Evolutionary conservation across 495 filamentous ascomycete species (phyloP).

Genomic region (Pseudotulostoma volvatum): DNA sequence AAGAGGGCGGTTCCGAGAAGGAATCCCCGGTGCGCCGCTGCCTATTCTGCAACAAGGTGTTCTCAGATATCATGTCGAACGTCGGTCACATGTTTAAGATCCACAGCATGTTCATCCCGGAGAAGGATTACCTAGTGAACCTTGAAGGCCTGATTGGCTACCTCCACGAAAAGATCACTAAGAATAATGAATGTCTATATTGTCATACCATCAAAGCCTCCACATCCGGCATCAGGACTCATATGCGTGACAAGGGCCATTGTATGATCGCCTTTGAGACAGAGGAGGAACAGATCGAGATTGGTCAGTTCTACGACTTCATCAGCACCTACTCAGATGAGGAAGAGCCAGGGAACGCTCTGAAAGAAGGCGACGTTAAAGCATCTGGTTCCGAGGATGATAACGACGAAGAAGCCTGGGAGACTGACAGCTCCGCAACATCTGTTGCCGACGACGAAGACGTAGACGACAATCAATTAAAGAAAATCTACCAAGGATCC

Average conservation of each 20-base stretch:
- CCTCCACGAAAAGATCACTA: constrained; percentile 54
- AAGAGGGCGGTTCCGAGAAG: constrained; percentile 14
- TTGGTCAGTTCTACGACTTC: constrained; percentile 99
- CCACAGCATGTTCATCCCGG: constrained; percentile 94
- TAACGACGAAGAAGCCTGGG: constrained; percentile 61
- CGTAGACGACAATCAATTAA: constrained; percentile 8
- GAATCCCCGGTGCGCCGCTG: constrained; percentile 45
- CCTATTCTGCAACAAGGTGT: constrained; percentile 78
- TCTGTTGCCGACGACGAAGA: constrained; percentile 43
- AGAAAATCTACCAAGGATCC: constrained; percentile 25
- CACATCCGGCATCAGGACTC: constrained; percentile 62
- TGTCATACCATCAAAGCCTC: constrained; percentile 66
- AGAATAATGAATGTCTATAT: constrained; percentile 66
- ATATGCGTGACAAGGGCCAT: constrained; percentile 94
- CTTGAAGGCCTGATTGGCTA: constrained; percentile 67
- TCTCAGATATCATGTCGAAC: constrained; percentile 54
- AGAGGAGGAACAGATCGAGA: constrained; percentile 80
- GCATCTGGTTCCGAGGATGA: constrained; percentile 25
- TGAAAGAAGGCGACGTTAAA: constrained; percentile 22
- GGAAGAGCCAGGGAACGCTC: constrained; percentile 30
- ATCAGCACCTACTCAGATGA: constrained; percentile 82
- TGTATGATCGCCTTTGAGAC: constrained; percentile 89
- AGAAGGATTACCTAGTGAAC: constrained; percentile 64
- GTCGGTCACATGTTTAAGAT: constrained; percentile 75
- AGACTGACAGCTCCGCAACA: constrained; percentile 76